Conservation (phyloP, 257 asterid genomes). For the Solanum habrochaites region DNA sequence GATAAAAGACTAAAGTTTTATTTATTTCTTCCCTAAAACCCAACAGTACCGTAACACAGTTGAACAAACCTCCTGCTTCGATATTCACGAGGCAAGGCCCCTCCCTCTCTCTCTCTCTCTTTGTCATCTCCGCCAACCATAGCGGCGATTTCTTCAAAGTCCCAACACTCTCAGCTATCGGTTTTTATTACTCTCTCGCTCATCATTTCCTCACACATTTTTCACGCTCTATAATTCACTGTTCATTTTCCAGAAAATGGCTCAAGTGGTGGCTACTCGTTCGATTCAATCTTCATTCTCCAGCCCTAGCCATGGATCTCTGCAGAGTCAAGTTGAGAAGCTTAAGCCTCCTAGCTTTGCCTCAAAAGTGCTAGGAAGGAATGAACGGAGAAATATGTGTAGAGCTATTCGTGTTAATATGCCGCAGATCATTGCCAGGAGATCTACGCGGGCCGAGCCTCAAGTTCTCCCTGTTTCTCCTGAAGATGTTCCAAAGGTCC, state of each 20-base stretch:
- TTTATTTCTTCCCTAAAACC: neutral
- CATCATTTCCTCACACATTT: neutral
- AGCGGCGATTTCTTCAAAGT: conserved; percentile 39
- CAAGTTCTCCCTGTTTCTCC: conserved; percentile 55
- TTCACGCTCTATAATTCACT: neutral
- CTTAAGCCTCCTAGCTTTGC: conserved; percentile 46
- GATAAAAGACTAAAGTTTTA: neutral
- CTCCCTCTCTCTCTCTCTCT: neutral
- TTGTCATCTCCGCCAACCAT: conserved; percentile 21
- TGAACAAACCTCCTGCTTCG: conserved; percentile 10
- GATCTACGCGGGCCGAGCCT: conserved; percentile 36
- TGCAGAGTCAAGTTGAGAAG: conserved; percentile 38
- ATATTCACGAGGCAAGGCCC: conserved; percentile 38
- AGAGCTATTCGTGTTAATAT: conserved; percentile 28
- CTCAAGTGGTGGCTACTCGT: conserved; percentile 70
- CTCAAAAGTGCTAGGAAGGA: conserved; percentile 26
- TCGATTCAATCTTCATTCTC: conserved; percentile 45
- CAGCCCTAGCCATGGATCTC: conserved; percentile 36
- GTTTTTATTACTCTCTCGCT: conserved; percentile 4
- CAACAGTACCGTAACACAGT: neutral
- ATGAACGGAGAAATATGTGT: conserved; percentile 18
- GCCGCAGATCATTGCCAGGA: conserved; percentile 34
- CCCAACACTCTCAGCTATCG: neutral
- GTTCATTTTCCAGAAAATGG: conserved; percentile 22
- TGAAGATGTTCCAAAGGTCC: conserved; percentile 59